These are phyloP conservation scores for Baudoinia panamericana DNA, from an alignment of 495 filamentous ascomycete genomes.

Conservation along the genomic window DNA sequence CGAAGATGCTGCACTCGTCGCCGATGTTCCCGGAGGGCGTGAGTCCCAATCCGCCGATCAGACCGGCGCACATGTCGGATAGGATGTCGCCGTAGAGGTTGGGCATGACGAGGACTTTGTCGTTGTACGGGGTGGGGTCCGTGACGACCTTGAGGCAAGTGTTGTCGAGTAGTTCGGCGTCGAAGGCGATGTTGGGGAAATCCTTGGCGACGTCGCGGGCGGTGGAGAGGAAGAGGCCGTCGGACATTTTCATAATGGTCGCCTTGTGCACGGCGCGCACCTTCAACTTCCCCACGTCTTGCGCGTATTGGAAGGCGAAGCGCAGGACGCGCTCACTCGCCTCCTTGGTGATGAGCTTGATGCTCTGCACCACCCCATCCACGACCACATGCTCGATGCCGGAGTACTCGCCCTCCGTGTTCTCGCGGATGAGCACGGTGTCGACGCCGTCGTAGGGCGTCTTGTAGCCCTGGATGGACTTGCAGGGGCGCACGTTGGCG, in stretches of 20 bases:
- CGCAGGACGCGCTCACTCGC: conserved; percentile 88
- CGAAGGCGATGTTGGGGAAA: conserved; percentile 86
- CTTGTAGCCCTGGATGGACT: conserved; percentile 91
- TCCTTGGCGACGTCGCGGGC: conserved; percentile 80
- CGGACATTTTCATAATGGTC: conserved; percentile 99
- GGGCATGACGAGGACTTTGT: conserved; percentile 99
- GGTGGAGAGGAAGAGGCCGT: conserved; percentile 87
- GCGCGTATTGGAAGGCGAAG: conserved; percentile 95
- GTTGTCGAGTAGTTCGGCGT: conserved; percentile 95
- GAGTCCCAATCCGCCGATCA: conserved; percentile 93
- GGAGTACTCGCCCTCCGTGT: conserved; percentile 99
- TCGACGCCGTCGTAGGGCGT: conserved; percentile 97
- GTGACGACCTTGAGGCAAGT: conserved; percentile 96
- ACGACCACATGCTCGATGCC: conserved; percentile 98
- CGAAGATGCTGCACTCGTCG: conserved; percentile 98
- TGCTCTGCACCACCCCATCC: conserved; percentile 94
- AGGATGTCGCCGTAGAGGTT: conserved; percentile 99
- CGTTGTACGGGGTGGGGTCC: conserved; percentile 87
- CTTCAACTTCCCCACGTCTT: conserved; percentile 82
- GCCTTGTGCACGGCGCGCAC: conserved; percentile 97
- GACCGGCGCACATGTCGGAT: conserved; percentile 97
- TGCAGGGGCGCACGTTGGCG: conserved; percentile 95
- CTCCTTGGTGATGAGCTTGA: conserved; percentile 93
- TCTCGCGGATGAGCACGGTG: conserved; percentile 96
- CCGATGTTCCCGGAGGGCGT: conserved; percentile 98